Evolutionary conservation across 225 moss, liverwort and hornwort species (phyloP).

Genomic region (Physcomitrellopsis africana): DNA sequence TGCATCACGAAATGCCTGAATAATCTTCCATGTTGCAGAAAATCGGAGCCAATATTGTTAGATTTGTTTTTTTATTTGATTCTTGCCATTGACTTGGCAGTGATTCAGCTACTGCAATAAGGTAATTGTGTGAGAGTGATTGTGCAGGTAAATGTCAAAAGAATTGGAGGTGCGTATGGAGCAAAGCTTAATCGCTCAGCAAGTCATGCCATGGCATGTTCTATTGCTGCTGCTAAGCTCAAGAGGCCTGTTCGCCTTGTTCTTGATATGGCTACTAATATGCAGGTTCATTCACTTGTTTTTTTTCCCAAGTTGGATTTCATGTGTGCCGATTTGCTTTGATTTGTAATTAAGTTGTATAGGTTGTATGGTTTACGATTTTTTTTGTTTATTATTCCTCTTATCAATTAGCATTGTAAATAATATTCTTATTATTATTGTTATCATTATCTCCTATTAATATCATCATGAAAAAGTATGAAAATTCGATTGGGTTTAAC

Average conservation of each 20-base stretch:
- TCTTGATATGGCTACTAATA: conserved; percentile 80
- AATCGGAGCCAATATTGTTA: not conserved
- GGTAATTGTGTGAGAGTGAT: not conserved
- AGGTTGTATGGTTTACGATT: not conserved
- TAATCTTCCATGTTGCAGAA: not conserved
- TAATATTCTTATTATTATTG: not conserved
- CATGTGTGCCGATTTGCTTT: not conserved
- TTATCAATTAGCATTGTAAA: conserved; percentile 8
- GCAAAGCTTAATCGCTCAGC: conserved; percentile 67
- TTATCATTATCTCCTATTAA: conserved; percentile 10
- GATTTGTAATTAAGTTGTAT: not conserved
- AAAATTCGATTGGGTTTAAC: not conserved
- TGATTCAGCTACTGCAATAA: not conserved
- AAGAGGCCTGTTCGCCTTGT: conserved; percentile 78
- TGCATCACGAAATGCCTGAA: not conserved
- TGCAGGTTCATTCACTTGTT: conserved; percentile 58
- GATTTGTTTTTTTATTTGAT: not conserved
- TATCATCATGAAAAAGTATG: not conserved
- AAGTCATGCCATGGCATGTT: conserved; percentile 81
- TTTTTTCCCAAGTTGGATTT: not conserved
- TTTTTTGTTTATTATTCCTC: conserved; percentile 5
- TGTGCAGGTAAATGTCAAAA: conserved; percentile 75
- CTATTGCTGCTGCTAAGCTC: conserved; percentile 83
- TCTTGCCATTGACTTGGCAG: not conserved
- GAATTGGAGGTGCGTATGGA: conserved; percentile 85